Evolutionary conservation across 2,329 filamentous ascomycete species (phyloP).

Genomic region (Xylaria polymorpha): DNA sequence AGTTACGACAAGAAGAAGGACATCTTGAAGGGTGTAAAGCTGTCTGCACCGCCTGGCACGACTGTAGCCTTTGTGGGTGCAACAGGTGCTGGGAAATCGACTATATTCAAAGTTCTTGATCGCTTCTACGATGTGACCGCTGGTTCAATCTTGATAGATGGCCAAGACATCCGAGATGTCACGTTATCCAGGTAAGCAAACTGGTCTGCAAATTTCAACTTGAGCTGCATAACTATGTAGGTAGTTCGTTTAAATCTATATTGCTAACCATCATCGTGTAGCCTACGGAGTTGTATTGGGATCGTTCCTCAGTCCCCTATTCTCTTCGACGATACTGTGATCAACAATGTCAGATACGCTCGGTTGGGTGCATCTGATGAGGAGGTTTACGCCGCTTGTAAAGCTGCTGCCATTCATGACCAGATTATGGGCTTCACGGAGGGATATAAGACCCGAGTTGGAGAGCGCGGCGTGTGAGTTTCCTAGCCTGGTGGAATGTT

Average conservation of each 20-base stretch:
- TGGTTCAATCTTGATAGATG: constrained; percentile 60
- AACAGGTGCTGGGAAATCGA: constrained; percentile 67
- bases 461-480: constrained; percentile 62
- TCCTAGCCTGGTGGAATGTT: neutral
- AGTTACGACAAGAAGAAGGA: constrained; percentile 70
- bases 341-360: constrained; percentile 67
- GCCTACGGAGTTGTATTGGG: constrained; percentile 56
- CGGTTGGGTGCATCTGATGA: constrained; percentile 60
- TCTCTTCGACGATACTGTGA: constrained; percentile 65
- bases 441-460: constrained; percentile 64
- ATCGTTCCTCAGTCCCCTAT: constrained; percentile 60
- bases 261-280: constrained; percentile 38
- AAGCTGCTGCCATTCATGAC: constrained; percentile 66
- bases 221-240: neutral
- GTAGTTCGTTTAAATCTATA: neutral
- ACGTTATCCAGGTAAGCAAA: constrained; percentile 51
- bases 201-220: neutral
- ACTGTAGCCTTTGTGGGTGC: constrained; percentile 71
- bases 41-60: constrained; percentile 62
- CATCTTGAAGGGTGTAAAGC: constrained; percentile 65
- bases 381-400: constrained; percentile 63
- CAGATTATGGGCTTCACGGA: constrained; percentile 65
- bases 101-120: constrained; percentile 61
- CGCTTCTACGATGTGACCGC: constrained; percentile 62
- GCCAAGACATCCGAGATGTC: constrained; percentile 57